Conservation (phyloP, 306 rosid genomes). For the Prunus davidiana region DNA sequence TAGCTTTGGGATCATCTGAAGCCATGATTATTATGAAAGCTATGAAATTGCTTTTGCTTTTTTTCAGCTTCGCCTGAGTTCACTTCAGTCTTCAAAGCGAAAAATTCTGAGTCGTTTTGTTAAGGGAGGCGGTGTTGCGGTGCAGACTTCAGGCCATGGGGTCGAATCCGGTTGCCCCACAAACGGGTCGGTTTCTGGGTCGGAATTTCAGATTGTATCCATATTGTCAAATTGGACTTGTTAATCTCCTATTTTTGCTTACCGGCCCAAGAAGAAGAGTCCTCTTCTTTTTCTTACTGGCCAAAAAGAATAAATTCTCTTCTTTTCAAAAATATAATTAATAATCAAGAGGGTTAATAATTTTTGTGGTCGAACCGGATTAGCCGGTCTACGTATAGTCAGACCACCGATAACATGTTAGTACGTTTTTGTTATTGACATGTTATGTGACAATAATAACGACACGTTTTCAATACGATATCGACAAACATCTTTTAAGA, state of each 20-base stretch:
- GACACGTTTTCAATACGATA: too few relatives aligned
- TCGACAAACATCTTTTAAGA: too few relatives aligned
- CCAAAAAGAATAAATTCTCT: too few relatives aligned
- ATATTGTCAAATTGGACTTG: background rate
- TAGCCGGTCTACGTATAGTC: too few relatives aligned
- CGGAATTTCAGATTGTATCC: background rate
- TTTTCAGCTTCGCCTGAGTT: slow-evolving; percentile 1
- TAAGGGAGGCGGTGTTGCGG: background rate
- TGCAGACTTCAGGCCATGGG: background rate
- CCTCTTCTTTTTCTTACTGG: too few relatives aligned
- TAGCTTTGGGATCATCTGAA: slow-evolving; percentile 26
- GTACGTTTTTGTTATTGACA: too few relatives aligned
- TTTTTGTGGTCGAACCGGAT: too few relatives aligned
- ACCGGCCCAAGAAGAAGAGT: background rate
- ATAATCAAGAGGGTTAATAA: too few relatives aligned
- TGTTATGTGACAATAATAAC: too few relatives aligned
- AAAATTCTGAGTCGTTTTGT: background rate
- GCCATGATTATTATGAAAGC: slow-evolving; percentile 10
- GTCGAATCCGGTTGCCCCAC: background rate
- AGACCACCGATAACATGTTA: too few relatives aligned
- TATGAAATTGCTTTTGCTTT: background rate
- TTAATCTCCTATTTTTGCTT: background rate
- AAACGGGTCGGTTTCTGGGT: background rate
- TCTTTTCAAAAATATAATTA: too few relatives aligned
- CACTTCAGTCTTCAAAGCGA: background rate